phyloP scores from a whole-genome alignment of 306 rosid genomes.

The Leucaena leucocephala region DNA sequence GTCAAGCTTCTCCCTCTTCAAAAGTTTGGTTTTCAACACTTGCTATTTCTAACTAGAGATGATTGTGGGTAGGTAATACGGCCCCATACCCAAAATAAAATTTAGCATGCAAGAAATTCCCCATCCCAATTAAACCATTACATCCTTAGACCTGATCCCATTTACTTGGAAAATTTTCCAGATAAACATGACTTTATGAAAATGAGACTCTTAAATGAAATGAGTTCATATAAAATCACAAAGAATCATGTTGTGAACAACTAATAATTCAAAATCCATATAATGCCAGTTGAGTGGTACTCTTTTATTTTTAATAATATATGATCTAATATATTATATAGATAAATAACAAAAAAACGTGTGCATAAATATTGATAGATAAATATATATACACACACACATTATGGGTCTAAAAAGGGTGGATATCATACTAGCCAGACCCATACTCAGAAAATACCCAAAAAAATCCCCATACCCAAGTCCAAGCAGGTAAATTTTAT shows the following conservation, averaged over 20 bases:
- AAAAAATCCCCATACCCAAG: background rate
- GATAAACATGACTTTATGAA: background rate
- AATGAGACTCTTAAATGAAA: background rate
- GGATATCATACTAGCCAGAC: background rate
- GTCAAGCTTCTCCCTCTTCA: conserved; percentile 18
- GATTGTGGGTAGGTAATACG: background rate
- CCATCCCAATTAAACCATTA: background rate
- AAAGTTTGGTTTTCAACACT: conserved; percentile 25
- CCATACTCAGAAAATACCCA: background rate
- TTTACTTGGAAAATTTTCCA: background rate
- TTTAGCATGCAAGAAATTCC: background rate
- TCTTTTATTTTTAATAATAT: background rate
- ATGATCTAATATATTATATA: background rate
- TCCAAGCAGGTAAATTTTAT: background rate
- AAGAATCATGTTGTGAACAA: background rate
- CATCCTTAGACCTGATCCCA: background rate
- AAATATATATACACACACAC: background rate
- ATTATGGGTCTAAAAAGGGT: background rate
- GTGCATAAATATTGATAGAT: background rate
- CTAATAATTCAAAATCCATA: background rate
- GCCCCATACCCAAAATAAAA: background rate
- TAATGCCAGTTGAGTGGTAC: background rate
- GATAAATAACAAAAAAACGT: background rate
- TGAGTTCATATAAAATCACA: background rate
- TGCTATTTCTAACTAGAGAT: background rate